Percentiles rank a stretch among this genome's conserved stretches.
phyloP scores from a whole-genome alignment of 257 asterid species.

The Jaltomata sinuosa region DNA sequence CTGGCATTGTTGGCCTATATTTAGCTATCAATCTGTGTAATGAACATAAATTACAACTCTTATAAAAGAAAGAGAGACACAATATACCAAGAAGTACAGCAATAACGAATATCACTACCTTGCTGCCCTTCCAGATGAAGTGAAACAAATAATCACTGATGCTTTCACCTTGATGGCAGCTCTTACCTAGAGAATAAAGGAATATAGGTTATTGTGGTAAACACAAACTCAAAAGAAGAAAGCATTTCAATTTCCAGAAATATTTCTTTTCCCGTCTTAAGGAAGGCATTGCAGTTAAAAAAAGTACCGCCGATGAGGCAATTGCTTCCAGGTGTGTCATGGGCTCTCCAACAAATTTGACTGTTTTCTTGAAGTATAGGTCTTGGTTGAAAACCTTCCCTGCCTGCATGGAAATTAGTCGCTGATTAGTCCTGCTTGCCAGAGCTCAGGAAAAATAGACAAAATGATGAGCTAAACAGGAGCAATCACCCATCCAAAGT shows the following conservation, averaged over 20 bases:
- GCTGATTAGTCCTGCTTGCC: background rate
- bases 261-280: background rate
- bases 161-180: conserved; percentile 95
- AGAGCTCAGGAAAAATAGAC: background rate
- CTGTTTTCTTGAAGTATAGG: conserved; percentile 66
- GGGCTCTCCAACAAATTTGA: conserved; percentile 71
- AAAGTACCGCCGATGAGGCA: conserved; percentile 76
- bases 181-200: conserved; percentile 46
- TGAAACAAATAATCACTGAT: conserved; percentile 82
- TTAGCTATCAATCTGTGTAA: conserved; percentile 69
- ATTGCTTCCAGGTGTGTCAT: conserved; percentile 87
- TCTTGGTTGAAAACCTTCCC: conserved; percentile 86
- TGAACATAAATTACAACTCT: background rate
- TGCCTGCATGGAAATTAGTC: conserved; percentile 40
- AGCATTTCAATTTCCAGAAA: background rate
- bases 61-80: background rate
- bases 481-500: background rate
- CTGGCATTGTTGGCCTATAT: conserved; percentile 96
- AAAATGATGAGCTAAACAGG: background rate
- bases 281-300: background rate
- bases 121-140: conserved; percentile 95
- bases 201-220: background rate
- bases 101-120: conserved; percentile 26
- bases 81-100: background rate
- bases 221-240: background rate